Conservation (phyloP, 176 grass and related monocot species). For the Dactylis glomerata region DNA sequence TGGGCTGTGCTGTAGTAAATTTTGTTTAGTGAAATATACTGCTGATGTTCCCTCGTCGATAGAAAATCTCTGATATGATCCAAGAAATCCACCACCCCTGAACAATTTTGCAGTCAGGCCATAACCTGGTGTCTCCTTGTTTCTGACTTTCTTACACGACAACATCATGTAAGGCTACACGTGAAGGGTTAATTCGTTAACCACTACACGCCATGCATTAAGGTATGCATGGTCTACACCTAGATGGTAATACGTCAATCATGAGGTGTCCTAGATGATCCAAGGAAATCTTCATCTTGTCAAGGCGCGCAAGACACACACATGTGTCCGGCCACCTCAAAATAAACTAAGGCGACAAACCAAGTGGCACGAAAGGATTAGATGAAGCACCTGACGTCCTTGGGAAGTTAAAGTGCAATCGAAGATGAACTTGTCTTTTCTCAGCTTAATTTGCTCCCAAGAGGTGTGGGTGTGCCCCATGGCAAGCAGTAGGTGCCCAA, state of each 20-base stretch:
- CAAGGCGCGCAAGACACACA: background rate
- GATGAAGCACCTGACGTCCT: background rate
- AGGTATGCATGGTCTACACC: background rate
- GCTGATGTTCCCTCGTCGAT: background rate
- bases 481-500: constrained; percentile 7
- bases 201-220: constrained; percentile 1
- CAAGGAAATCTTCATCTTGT: background rate
- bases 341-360: background rate
- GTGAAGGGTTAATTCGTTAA: background rate
- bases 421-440: background rate
- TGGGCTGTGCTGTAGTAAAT: background rate
- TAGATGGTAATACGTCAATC: background rate
- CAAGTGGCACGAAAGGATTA: background rate
- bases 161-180: background rate
- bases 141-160: constrained; percentile 11
- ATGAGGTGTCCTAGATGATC: constrained; percentile 21
- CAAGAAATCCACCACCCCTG: background rate
- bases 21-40: background rate
- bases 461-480: constrained; percentile 24
- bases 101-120: background rate
- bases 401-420: background rate
- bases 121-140: background rate
- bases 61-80: background rate
- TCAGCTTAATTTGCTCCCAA: background rate
- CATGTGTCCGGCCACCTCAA: background rate